These are phyloP conservation scores for Phytophthora lateralis DNA, from an alignment of 352 stramenopile genomes.

Conservation along the genomic window DNA sequence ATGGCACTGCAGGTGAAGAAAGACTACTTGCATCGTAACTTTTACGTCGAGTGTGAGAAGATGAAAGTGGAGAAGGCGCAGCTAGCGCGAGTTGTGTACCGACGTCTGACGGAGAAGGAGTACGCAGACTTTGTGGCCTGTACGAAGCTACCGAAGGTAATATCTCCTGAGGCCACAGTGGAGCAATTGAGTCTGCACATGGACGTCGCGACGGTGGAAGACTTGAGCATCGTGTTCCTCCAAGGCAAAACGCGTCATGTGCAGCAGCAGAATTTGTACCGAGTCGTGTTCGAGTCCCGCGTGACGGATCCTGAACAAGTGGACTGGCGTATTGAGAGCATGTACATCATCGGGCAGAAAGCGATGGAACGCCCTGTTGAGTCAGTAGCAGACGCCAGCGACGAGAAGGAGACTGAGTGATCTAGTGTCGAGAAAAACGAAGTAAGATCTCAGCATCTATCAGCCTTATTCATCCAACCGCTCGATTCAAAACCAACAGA, in stretches of 20 bases:
- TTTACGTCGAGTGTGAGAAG: slow-evolving; percentile 45
- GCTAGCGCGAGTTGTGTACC: slow-evolving; percentile 37
- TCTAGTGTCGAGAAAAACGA: too few species aligned
- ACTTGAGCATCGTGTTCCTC: slow-evolving; percentile 40
- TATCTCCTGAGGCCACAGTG: slow-evolving; percentile 27
- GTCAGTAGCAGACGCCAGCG: not conserved
- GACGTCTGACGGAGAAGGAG: slow-evolving; percentile 46
- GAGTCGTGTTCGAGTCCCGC: slow-evolving; percentile 58
- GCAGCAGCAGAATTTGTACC: slow-evolving; percentile 41
- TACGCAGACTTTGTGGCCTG: slow-evolving; percentile 38
- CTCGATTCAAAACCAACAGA: too few species aligned
- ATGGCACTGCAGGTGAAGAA: slow-evolving; percentile 50
- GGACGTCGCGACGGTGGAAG: slow-evolving; percentile 44
- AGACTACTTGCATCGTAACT: slow-evolving; percentile 44
- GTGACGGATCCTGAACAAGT: slow-evolving; percentile 61
- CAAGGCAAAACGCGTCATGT: slow-evolving; percentile 26
- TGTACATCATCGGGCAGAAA: slow-evolving; percentile 31
- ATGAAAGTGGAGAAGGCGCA: slow-evolving; percentile 45
- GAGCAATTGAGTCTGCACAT: slow-evolving; percentile 46
- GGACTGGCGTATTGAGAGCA: slow-evolving; percentile 64
- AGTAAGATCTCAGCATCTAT: too few species aligned
- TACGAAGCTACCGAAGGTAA: not conserved
- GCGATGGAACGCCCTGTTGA: slow-evolving; percentile 11
- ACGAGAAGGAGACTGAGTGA: slow-evolving; percentile 13
- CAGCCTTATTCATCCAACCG: too few species aligned